phyloP scores from a whole-genome alignment of 331 rosid species.

The Quercus tomentella region DNA sequence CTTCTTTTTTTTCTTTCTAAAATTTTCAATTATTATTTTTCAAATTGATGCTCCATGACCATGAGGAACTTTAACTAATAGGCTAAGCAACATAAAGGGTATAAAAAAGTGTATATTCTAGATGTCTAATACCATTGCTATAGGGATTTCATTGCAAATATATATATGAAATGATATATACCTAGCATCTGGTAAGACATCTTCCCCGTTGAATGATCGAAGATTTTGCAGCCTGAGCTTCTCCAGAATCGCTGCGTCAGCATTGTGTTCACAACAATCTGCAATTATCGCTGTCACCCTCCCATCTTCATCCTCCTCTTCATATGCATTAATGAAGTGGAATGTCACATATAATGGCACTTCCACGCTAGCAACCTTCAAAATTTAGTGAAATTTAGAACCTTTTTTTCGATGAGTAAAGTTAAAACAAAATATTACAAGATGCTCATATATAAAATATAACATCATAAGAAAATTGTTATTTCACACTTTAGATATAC shows the following conservation, averaged over 20 bases:
- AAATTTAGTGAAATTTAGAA: not conserved
- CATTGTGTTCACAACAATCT: constrained; percentile 87
- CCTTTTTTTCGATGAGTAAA: too few relatives aligned
- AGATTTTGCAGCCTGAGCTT: constrained; percentile 65
- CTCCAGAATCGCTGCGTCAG: constrained; percentile 59
- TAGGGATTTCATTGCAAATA: too few relatives aligned
- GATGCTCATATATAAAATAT: not conserved
- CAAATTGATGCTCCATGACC: not conserved
- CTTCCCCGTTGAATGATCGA: constrained; percentile 45
- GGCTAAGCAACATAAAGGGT: not conserved
- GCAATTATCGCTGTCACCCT: constrained; percentile 63
- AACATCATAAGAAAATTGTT: too few relatives aligned
- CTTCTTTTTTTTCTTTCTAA: too few relatives aligned
- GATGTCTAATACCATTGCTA: too few relatives aligned
- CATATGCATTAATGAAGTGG: constrained; percentile 94
- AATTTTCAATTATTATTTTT: not conserved
- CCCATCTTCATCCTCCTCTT: constrained; percentile 79
- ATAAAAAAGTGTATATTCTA: too few relatives aligned
- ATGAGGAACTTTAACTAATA: not conserved
- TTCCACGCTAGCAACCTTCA: constrained; percentile 83
- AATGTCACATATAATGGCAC: constrained; percentile 82
- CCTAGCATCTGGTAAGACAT: constrained; percentile 90
- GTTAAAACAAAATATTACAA: not conserved
- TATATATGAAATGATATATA: constrained; percentile 1
- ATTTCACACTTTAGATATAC: not conserved